Evolutionary conservation across 2,329 filamentous ascomycete species (phyloP).

Genomic region (Epichloe amarillans): DNA sequence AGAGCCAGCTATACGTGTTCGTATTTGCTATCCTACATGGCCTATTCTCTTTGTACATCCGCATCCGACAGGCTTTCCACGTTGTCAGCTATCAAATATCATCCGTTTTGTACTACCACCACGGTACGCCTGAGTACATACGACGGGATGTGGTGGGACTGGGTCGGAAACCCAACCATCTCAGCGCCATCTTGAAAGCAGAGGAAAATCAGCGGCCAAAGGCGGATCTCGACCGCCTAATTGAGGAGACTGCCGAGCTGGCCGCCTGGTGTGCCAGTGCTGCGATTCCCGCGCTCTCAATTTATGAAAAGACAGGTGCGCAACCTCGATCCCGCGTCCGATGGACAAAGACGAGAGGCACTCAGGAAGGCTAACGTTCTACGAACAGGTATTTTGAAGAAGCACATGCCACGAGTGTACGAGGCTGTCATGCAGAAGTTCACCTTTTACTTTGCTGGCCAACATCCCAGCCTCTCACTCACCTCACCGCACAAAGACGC

Average conservation of each 20-base stretch:
- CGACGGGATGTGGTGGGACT: slow-evolving; percentile 70
- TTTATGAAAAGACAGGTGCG: slow-evolving; percentile 86
- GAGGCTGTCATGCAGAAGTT: slow-evolving; percentile 67
- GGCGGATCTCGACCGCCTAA: slow-evolving; percentile 66
- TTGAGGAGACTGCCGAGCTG: slow-evolving; percentile 85
- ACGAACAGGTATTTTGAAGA: slow-evolving; percentile 68
- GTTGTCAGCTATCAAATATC: slow-evolving; percentile 64
- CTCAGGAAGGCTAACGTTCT: background rate
- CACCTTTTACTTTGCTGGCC: slow-evolving; percentile 70
- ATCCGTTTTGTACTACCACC: slow-evolving; percentile 84
- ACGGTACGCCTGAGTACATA: slow-evolving; percentile 87
- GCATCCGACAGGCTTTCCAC: slow-evolving; percentile 67
- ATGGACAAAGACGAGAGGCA: background rate
- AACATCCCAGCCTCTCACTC: slow-evolving; percentile 55
- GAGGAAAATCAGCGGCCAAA: slow-evolving; percentile 55
- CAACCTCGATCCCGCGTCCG: background rate
- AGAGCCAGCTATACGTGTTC: slow-evolving; percentile 48
- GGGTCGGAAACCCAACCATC: slow-evolving; percentile 63
- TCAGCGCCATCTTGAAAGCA: slow-evolving; percentile 73
- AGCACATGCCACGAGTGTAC: slow-evolving; percentile 75
- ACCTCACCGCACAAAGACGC: slow-evolving; percentile 30
- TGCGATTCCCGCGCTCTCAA: slow-evolving; percentile 72
- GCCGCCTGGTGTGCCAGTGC: slow-evolving; percentile 87
- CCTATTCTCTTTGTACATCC: slow-evolving; percentile 79
- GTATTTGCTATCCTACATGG: slow-evolving; percentile 61